Conservation (phyloP, 169 alveolate genomes). For the Cryptosporidium ubiquitum region DNA sequence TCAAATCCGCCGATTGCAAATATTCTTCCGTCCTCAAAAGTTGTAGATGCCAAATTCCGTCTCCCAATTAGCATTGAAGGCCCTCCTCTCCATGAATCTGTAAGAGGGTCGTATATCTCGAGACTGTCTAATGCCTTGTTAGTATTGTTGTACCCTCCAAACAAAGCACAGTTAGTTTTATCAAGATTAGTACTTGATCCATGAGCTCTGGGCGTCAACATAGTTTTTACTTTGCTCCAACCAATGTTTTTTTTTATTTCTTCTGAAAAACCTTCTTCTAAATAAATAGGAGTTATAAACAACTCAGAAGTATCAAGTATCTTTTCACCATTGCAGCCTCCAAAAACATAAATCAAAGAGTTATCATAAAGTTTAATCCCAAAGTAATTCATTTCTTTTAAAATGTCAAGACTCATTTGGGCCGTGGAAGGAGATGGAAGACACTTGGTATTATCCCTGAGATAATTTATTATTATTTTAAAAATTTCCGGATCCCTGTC, state of each 20-base stretch:
- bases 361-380: conserved; percentile 50
- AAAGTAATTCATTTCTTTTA: conserved; percentile 43
- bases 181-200: conserved; percentile 36
- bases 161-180: conserved; percentile 31
- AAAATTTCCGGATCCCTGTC: conserved; percentile 73
- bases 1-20: conserved; percentile 63
- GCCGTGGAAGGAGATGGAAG: conserved; percentile 12
- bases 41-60: conserved; percentile 34
- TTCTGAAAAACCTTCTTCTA: not conserved
- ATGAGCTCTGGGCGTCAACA: conserved; percentile 45
- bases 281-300: conserved; percentile 9
- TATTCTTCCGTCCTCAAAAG: conserved; percentile 58
- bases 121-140: conserved; percentile 32
- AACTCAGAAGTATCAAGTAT: conserved; percentile 57
- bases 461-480: conserved; percentile 28
- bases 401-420: conserved; percentile 32
- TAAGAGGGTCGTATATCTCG: conserved; percentile 60
- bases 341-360: conserved; percentile 54
- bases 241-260: not conserved
- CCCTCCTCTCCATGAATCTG: conserved; percentile 66
- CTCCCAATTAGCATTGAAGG: conserved; percentile 46
- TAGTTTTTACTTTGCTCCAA: conserved; percentile 48
- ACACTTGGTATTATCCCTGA: conserved; percentile 7
- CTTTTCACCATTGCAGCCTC: conserved; percentile 61
- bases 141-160: conserved; percentile 53